Base-by-base conservation (phyloP, 2,329 filamentous ascomycete genomes). In the Diaporthe amygdali region DNA sequence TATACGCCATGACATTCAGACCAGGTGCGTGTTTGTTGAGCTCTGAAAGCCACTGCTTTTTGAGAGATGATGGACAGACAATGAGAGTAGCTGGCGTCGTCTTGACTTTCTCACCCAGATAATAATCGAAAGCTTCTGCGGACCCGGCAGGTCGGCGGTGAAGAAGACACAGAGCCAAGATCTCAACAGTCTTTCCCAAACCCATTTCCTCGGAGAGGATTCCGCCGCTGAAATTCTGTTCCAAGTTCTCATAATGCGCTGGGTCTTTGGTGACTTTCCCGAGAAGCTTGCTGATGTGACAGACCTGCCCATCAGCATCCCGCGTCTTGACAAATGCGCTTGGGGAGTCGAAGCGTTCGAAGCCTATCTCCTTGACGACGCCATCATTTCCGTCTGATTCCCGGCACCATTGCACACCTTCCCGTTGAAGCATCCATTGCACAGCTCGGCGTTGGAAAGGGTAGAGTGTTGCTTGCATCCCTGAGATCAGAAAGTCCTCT, bases 141-240 rank as follows among this genome's bases (percentile, higher is more conserved):
- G 74, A 68, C 17, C 54, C 54, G 30, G 69, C 63, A 20, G 76
- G 78, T 37, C 88, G 86, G 47, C 79, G 83, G 77, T 96, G 90
- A 30, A 92, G 82, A 9, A 89, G 83, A n/a, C 95, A 88, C 14
- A 96, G 83, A 5, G 91, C 87, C 54, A 95, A 89, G 2, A 94
- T 85, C 81, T 96, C 94, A 3, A 95, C 84, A 0, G 93, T 96
- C 79, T 96, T 96, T 1, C 93, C 93, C 1, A 96, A 83, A 0
- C 93, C 93, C 93, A 96, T 96, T 79, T 96, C 93, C 77, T 96
- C 93, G 0, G 92, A 90, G 6, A 96, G 82, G 59, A 94, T 91
- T 0, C 93, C 93, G 15, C 90, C 89, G 55, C 81, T 85, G 14
- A 89, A 71, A n/a, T 78, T 77, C 66, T 88, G 81, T 27, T 72